Evolutionary conservation across 108 stramenopile genomes (phyloP), one percentile per base, ranked within the genome.

Genomic region (Licmophora abbreviata): DNA sequence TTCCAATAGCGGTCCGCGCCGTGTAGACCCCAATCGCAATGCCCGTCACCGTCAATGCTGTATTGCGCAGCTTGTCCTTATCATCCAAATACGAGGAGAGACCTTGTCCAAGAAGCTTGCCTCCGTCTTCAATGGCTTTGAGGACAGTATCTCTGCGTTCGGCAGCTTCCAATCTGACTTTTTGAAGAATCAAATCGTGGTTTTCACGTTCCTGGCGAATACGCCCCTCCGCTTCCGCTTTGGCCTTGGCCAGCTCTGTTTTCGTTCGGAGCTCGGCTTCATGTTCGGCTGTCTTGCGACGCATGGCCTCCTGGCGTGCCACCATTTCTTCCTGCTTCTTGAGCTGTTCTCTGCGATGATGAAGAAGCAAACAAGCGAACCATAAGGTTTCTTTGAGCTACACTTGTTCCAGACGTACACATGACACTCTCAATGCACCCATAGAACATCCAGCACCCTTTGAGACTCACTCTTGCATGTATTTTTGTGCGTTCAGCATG

Each of bases 241-340:
- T 71, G 24, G 88, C 88, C 58, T 85, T 89, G 55, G 84, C 91
- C 17, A 93, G 57, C 62, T 93, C 95, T 7, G 85, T 90, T 55
- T 81, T 83, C 6, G 84, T 88, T n/a, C 80, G 69, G 5, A 88
- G 64, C 28, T 92, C 90, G 0, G 97, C 97, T 73, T 98, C 97
- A 54, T 93, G 87, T 66, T 95, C 92, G n/a, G 92, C 84, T 11
- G 97, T 98, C 66, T 94, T 90, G 38, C 97, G 82, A 58, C 94
- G 86, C 78, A 96, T 89, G 31, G 79, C 92, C 69, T 98, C 97
- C 59, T 94, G 93, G 53, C 93, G 85, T 57, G 73, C 78, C 11
- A 93, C 84, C 76, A 88, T 86, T 81, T 95, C 97, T 67, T 98
- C 95, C 59, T 94, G 92, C 59, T 95, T 95, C 64, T 87, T 86